Evolutionary conservation across 371 early-diverging fungal genomes (phyloP), one percentile per base, ranked within the genome.

Genomic region (Aphelidium insulamus): DNA sequence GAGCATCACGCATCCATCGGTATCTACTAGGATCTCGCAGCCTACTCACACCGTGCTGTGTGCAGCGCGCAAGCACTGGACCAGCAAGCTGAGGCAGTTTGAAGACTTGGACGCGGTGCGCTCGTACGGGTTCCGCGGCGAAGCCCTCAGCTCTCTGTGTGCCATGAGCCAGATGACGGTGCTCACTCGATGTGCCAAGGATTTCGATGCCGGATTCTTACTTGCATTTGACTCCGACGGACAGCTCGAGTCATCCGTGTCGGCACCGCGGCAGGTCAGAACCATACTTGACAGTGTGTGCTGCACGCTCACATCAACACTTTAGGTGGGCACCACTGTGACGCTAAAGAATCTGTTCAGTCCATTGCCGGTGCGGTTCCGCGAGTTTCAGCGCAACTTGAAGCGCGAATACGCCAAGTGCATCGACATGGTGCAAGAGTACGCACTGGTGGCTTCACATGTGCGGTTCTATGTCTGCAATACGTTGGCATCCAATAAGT

Each of bases 121-220:
- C 0, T 68, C 81, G 8, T 81, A 77, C 54, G 85, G 85, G 1
- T 84, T 84, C 43, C 61, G 85, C 18, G 85, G 85, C 1, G 84
- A 84, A 37, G 85, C 85, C 1, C 44, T 84, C 1, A 72, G 73
- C 35, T 77, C 85, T 0, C 45, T 84, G 0, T 73, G 77, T 37
- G 66, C 78, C 0, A 50, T 80, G 6, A 49, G 65, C 17, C 18
- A 44, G 50, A 1, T 80, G 3, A 45, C 55, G 0, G 53, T 84
- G 0, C 59, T 57, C 0, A 82, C 85, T 2, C n/a, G n/a, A n/a
- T 58, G 69, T 3, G 77, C 80, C 3, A 52, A 46, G 12, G 62
- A 59, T 16, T 47, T 57, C n/a, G 57, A 49, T 4, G 46, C 57
- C 31, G 91, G 83, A 2, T 44, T 54, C 8, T 55, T 63, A 28